These are phyloP conservation scores for Tillandsia fasciculata DNA, from an alignment of 176 grass and related monocot genomes.

Conservation along the genomic window DNA sequence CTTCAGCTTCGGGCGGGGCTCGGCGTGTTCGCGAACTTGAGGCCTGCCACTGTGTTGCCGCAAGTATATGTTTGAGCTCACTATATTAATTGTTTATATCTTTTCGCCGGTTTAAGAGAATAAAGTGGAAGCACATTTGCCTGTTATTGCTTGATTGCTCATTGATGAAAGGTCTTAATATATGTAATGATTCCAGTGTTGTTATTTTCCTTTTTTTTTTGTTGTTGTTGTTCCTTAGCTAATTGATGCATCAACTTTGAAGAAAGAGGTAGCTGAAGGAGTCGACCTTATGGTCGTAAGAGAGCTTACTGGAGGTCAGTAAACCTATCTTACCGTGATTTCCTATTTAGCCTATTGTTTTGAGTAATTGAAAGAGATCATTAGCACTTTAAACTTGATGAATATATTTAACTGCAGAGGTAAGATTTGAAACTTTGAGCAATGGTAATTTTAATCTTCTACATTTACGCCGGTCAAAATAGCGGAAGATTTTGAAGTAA, in stretches of 20 bases:
- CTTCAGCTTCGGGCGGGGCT: slow-evolving; percentile 64
- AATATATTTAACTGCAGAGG: no score
- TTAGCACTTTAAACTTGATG: background rate
- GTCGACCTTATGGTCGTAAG: slow-evolving; percentile 95
- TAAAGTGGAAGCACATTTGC: background rate
- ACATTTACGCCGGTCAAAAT: background rate
- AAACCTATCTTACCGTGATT: background rate
- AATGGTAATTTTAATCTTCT: no score
- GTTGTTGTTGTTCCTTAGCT: slow-evolving; percentile 34
- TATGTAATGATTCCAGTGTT: background rate
- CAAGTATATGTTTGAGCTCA: slow-evolving; percentile 31
- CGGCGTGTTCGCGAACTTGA: slow-evolving; percentile 73
- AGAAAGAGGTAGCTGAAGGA: slow-evolving; percentile 82
- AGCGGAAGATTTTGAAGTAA: background rate
- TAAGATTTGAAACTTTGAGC: no score
- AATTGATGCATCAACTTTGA: slow-evolving; percentile 83
- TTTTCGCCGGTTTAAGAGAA: background rate
- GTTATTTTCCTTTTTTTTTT: background rate
- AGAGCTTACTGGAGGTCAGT: slow-evolving; percentile 89
- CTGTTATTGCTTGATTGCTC: background rate
- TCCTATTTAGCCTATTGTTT: background rate
- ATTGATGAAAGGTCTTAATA: background rate
- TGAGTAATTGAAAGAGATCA: background rate
- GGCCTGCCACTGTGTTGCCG: slow-evolving; percentile 67
- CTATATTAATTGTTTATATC: background rate